Evolutionary conservation across 306 rosid species (phyloP), one percentile per base, ranked within the genome.

Genomic region (Ormosia emarginata): DNA sequence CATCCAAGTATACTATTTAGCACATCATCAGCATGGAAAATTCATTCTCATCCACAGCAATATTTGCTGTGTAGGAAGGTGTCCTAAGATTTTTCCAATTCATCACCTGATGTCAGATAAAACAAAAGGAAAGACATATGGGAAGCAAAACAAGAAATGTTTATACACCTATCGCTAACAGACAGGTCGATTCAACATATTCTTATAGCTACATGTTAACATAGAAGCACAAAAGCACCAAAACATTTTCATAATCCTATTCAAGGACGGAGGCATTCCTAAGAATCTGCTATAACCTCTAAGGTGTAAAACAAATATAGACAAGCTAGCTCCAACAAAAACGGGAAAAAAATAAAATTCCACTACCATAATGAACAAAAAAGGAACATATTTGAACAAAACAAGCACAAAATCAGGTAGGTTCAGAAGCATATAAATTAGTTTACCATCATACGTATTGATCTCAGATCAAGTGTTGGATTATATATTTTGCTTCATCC

Each of bases 11-110:
- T 14, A 15, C 7, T n/a, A 4, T 12, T 1, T 2, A 50, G 6
- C 10, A 77, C 58, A 76, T 80, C 87, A 84, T 87, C 86, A 81
- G 88, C 1, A 12, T 67, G 86, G 88, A 87, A 59, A 73, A 0
- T 41, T 81, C 13, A 67, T 84, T 85, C 88, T 87, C 90, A 87
- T 87, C 69, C 90, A 87, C 88, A 79, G 59, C 86, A 67, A 17
- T 3, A 0, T 1, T 0, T 8, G 65, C 81, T 47, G 88, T 87
- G 90, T 87, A 81, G 86, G 90, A 87, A 87, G 90, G 90, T 87
- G 90, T 87, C 88, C 90, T 84, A 87, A 87, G 88, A 87, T 77
- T 80, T 56, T 73, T 87, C 90, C 90, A 81, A 79, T 61, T 87
- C 90, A 87, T 87, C 90, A 84, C 40, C 15, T 84, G 84, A 86